Evolutionary conservation across 1,284 basidiomycete genomes (phyloP).

Genomic region (Pascua guehoae): DNA sequence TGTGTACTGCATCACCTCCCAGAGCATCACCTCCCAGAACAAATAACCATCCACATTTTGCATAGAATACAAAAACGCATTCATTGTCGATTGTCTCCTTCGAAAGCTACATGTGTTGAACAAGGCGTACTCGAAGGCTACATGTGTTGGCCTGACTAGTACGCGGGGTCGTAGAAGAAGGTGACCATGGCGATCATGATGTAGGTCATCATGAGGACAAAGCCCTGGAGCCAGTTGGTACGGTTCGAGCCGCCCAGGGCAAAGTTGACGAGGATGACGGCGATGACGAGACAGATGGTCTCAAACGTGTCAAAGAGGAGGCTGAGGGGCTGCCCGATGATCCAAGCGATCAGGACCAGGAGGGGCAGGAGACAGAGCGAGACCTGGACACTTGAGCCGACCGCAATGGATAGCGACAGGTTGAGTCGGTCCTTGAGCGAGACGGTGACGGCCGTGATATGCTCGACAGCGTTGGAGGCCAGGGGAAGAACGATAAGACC

Average conservation of each 20-base stretch:
- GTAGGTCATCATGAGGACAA: conserved; percentile 55
- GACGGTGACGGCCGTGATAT: conserved; percentile 80
- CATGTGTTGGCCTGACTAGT: not conserved
- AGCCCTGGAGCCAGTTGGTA: conserved; percentile 71
- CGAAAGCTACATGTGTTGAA: no score
- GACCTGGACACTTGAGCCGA: conserved; percentile 89
- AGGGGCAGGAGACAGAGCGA: conserved; percentile 78
- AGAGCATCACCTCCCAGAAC: no score
- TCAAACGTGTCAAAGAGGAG: conserved; percentile 49
- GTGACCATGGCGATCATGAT: conserved; percentile 44
- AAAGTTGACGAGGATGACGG: conserved; percentile 74
- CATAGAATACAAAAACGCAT: no score
- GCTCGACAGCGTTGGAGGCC: conserved; percentile 83
- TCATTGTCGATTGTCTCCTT: no score
- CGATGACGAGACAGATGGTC: conserved; percentile 53
- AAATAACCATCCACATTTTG: no score
- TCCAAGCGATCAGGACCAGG: conserved; percentile 55
- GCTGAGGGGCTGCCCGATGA: conserved; percentile 53
- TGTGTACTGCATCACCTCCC: no score
- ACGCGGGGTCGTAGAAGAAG: conserved; percentile 31
- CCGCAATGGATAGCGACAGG: conserved; percentile 68
- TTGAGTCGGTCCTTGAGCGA: conserved; percentile 66
- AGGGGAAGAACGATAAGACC: conserved; percentile 78
- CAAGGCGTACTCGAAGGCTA: no score
- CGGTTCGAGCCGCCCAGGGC: conserved; percentile 71